Conservation (phyloP, 495 filamentous ascomycete species). For the Trichoderma virens region DNA sequence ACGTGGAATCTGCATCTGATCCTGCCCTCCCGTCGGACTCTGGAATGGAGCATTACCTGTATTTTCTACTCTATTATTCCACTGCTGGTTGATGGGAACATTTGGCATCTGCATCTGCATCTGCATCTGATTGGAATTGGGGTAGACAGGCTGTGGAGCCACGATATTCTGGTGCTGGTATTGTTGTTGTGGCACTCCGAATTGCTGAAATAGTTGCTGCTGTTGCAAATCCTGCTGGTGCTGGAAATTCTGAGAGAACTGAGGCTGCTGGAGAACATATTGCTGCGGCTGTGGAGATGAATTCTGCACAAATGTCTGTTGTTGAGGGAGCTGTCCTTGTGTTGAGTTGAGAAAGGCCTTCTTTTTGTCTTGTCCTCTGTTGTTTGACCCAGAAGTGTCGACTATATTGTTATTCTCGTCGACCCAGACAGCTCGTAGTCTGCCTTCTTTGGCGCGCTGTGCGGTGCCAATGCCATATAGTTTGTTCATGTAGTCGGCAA, state of each 20-base stretch:
- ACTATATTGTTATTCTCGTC: not conserved
- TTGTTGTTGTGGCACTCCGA: not conserved
- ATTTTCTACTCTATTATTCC: not conserved
- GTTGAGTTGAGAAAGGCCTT: not conserved
- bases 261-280: not conserved
- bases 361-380: not conserved
- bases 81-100: not conserved
- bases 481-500: not conserved
- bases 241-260: not conserved
- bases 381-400: not conserved
- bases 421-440: not conserved
- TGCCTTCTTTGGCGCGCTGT: not conserved
- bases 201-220: not conserved
- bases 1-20: not conserved
- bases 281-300: not conserved
- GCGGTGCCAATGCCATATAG: not conserved
- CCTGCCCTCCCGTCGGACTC: not conserved
- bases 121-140: not conserved
- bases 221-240: not conserved
- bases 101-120: not conserved
- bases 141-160: not conserved
- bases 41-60: not conserved
- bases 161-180: not conserved
- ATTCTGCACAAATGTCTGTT: not conserved
- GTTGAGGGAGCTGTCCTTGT: not conserved